These are phyloP conservation scores for Alternaria atra DNA, from an alignment of 2,329 filamentous ascomycete species.

Conservation along the genomic window DNA sequence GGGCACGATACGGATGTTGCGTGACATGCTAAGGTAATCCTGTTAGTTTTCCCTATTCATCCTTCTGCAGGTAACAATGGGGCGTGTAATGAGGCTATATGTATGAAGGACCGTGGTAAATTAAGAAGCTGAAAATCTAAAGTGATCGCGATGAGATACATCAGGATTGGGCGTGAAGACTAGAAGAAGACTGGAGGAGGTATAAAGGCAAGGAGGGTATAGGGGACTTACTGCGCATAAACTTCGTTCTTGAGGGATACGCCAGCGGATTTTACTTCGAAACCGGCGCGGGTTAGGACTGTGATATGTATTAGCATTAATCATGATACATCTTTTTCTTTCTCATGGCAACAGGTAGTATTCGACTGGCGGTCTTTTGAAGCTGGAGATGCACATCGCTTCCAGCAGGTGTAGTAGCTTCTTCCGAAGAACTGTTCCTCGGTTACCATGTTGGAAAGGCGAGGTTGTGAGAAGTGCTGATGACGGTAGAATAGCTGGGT, in stretches of 20 bases:
- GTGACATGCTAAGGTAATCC: slow-evolving; percentile 41
- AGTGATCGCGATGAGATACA: too few relatives aligned
- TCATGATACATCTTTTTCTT: not conserved
- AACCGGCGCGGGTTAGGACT: slow-evolving; percentile 52
- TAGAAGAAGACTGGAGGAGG: not conserved
- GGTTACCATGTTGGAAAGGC: too few relatives aligned
- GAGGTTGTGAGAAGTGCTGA: not conserved
- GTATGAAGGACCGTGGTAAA: too few relatives aligned
- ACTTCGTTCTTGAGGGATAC: slow-evolving; percentile 45
- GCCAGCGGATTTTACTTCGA: slow-evolving; percentile 48
- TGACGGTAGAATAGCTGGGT: too few relatives aligned
- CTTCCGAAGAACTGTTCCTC: too few relatives aligned
- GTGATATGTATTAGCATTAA: not conserved
- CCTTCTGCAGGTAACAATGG: too few relatives aligned
- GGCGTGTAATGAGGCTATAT: too few relatives aligned
- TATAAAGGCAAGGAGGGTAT: not conserved
- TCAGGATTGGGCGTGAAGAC: not conserved
- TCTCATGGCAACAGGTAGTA: too few relatives aligned
- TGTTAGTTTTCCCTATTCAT: not conserved
- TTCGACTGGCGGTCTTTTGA: too few relatives aligned
- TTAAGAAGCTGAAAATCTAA: too few relatives aligned
- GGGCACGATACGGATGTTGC: slow-evolving; percentile 49
- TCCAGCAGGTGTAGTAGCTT: too few relatives aligned
- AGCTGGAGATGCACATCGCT: too few relatives aligned
- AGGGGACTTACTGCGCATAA: slow-evolving; percentile 40